phyloP scores from a whole-genome alignment of 1,139 yeast species.

The Protomyces macrosporus region DNA sequence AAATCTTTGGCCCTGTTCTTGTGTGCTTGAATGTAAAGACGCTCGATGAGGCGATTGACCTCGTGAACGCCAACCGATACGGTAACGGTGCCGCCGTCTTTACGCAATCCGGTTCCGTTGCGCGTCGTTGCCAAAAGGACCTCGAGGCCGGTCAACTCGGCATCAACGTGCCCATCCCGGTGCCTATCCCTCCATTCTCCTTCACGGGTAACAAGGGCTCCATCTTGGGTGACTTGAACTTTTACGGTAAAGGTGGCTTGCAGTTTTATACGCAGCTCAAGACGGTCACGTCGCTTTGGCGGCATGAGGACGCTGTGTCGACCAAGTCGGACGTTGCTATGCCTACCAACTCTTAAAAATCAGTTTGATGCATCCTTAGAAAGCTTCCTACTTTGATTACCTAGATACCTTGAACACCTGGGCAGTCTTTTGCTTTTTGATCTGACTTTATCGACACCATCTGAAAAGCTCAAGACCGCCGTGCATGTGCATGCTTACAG shows the following conservation, averaged over 20 bases:
- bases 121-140: constrained; percentile 64
- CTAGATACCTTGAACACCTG: background rate
- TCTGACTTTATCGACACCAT: background rate
- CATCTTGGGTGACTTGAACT: constrained; percentile 72
- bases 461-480: too few relatives aligned
- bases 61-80: constrained; percentile 58
- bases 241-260: constrained; percentile 71
- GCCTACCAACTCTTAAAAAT: constrained; percentile 50
- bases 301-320: constrained; percentile 51
- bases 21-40: constrained; percentile 60
- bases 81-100: constrained; percentile 73
- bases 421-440: background rate
- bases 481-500: background rate
- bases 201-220: constrained; percentile 76
- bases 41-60: constrained; percentile 64
- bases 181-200: constrained; percentile 75
- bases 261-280: constrained; percentile 70
- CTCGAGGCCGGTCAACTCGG: constrained; percentile 77
- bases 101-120: constrained; percentile 63
- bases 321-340: constrained; percentile 53
- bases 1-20: constrained; percentile 72
- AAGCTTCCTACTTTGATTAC: background rate
- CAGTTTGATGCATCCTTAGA: background rate
- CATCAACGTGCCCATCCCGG: constrained; percentile 77
- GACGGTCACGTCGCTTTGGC: constrained; percentile 70